phyloP scores from a whole-genome alignment of 805 yeast species.

The Kodamaea neixiangensis region DNA sequence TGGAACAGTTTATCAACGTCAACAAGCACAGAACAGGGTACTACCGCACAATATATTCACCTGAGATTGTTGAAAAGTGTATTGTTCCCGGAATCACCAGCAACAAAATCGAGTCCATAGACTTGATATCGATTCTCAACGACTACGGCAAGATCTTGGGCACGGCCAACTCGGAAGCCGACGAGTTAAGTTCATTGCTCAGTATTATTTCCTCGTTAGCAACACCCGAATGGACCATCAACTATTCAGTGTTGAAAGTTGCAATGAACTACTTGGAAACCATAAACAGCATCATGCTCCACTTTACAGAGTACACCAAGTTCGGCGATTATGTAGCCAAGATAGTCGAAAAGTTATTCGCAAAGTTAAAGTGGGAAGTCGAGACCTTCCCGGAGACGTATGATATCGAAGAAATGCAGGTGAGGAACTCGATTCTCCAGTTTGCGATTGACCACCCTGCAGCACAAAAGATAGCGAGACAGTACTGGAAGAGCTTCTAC shows the following conservation, averaged over 20 bases:
- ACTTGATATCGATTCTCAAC: slow-evolving; percentile 36
- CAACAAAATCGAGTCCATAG: slow-evolving; percentile 26
- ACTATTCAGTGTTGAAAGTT: slow-evolving; percentile 36
- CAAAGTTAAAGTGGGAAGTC: slow-evolving; percentile 33
- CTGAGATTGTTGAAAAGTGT: slow-evolving; percentile 9
- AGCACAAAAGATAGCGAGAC: slow-evolving; percentile 34
- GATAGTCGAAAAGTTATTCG: slow-evolving; percentile 19
- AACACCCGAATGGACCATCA: slow-evolving; percentile 7
- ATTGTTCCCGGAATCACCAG: slow-evolving; percentile 12
- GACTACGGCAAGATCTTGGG: slow-evolving; percentile 45
- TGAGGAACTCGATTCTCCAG: slow-evolving; percentile 45
- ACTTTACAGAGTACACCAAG: slow-evolving; percentile 25
- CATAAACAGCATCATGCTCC: slow-evolving; percentile 31
- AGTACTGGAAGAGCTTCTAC: slow-evolving; percentile 45
- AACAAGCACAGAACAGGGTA: slow-evolving; percentile 37
- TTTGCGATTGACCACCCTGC: slow-evolving; percentile 34
- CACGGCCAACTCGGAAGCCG: slow-evolving; percentile 16
- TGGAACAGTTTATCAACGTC: slow-evolving; percentile 38
- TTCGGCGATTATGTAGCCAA: slow-evolving; percentile 26
- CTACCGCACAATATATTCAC: slow-evolving; percentile 13
- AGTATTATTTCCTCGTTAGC: slow-evolving; percentile 9
- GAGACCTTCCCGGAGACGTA: slow-evolving; percentile 10
- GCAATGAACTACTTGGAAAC: slow-evolving; percentile 38
- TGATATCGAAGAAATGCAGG: slow-evolving; percentile 41
- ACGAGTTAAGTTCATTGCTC: slow-evolving; percentile 34